phyloP scores from a whole-genome alignment of 2,329 filamentous ascomycete genomes.

The Taxawa tesnikishii region DNA sequence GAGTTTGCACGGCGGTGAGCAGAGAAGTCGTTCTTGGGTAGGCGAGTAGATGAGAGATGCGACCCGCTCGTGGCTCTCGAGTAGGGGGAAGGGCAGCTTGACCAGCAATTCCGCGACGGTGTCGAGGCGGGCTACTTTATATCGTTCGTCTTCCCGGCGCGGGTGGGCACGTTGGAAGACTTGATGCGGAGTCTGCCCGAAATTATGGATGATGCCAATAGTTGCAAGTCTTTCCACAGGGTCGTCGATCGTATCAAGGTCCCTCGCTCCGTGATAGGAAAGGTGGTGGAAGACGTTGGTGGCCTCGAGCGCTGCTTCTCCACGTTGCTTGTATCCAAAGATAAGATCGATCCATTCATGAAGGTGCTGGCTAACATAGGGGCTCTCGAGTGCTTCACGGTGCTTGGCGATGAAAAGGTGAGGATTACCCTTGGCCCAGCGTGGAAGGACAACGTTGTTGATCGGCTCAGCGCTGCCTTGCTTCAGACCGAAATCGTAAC shows the following conservation, averaged over 20 bases:
- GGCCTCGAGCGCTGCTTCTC: slow-evolving; percentile 80
- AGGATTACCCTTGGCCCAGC: slow-evolving; percentile 93
- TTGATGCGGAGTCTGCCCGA: slow-evolving; percentile 93
- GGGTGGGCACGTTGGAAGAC: slow-evolving; percentile 77
- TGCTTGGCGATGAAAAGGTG: slow-evolving; percentile 93
- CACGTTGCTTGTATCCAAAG: slow-evolving; percentile 87
- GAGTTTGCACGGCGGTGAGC: slow-evolving; percentile 69
- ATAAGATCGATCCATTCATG: slow-evolving; percentile 95
- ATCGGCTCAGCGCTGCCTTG: slow-evolving; percentile 72
- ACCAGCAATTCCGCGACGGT: slow-evolving; percentile 63
- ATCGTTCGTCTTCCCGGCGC: slow-evolving; percentile 54
- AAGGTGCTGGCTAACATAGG: slow-evolving; percentile 77
- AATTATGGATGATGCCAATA: slow-evolving; percentile 96
- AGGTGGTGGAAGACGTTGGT: slow-evolving; percentile 94
- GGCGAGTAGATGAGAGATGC: slow-evolving; percentile 64
- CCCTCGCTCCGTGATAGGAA: slow-evolving; percentile 86
- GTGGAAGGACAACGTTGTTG: slow-evolving; percentile 78
- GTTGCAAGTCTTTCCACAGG: slow-evolving; percentile 76
- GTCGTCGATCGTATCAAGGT: slow-evolving; percentile 83
- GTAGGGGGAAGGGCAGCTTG: slow-evolving; percentile 64
- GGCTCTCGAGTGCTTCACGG: slow-evolving; percentile 87
- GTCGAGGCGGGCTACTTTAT: slow-evolving; percentile 56
- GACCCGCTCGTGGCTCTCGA: slow-evolving; percentile 67
- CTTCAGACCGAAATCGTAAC: slow-evolving; percentile 81
- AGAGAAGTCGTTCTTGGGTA: slow-evolving; percentile 72